Evolutionary conservation across 805 yeast species (phyloP).

Genomic region (Candida insectalens): DNA sequence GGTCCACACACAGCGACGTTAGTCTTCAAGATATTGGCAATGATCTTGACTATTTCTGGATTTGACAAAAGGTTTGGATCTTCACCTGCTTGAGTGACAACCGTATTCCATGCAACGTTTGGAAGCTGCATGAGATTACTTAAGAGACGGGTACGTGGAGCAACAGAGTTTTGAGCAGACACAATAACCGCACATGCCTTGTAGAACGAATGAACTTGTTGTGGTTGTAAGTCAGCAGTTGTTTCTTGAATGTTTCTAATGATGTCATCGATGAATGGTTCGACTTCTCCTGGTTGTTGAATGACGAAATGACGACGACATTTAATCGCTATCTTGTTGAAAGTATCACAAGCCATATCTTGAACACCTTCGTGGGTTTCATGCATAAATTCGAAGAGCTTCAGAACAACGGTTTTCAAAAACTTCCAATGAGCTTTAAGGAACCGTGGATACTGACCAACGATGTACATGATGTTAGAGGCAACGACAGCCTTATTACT

Average conservation of each 20-base stretch:
- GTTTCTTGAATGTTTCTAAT: slow-evolving; percentile 74
- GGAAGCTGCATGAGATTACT: slow-evolving; percentile 82
- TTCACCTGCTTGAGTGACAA: slow-evolving; percentile 74
- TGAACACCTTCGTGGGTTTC: slow-evolving; percentile 99
- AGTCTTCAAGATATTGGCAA: slow-evolving; percentile 90
- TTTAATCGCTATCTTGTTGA: slow-evolving; percentile 88
- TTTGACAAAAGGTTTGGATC: slow-evolving; percentile 73
- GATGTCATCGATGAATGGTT: slow-evolving; percentile 87
- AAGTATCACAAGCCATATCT: slow-evolving; percentile 99
- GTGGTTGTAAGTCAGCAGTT: slow-evolving; percentile 90
- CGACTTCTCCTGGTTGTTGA: slow-evolving; percentile 73
- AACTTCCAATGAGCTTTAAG: slow-evolving; percentile 98
- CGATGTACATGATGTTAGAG: slow-evolving; percentile 98
- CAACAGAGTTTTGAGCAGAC: slow-evolving; percentile 70
- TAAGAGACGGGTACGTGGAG: slow-evolving; percentile 61
- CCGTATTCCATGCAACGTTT: slow-evolving; percentile 88
- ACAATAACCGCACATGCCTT: slow-evolving; percentile 95
- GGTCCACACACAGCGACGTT: slow-evolving; percentile 94
- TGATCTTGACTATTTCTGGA: slow-evolving; percentile 78
- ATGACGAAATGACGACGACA: slow-evolving; percentile 94
- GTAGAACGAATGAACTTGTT: slow-evolving; percentile 95
- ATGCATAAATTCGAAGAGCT: slow-evolving; percentile 97
- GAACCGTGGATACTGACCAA: slow-evolving; percentile 97
- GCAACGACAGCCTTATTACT: slow-evolving; percentile 99
- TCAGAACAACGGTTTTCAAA: slow-evolving; percentile 88